Evolutionary conservation across 176 grass and related monocot species (phyloP).

Genomic region (Phoenix dactylifera): DNA sequence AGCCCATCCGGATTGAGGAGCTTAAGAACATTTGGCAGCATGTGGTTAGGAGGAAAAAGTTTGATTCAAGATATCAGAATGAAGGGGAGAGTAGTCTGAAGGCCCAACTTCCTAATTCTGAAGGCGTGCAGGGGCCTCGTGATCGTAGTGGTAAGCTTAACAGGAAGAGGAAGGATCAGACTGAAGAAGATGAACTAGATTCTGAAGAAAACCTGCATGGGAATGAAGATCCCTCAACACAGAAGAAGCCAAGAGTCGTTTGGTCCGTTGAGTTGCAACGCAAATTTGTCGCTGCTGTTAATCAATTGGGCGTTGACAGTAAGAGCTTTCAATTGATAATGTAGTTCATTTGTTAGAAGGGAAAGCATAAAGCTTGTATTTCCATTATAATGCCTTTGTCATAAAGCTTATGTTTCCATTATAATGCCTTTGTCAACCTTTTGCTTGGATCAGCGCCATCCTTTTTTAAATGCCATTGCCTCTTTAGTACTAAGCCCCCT

Average conservation of each 20-base stretch:
- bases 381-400: too few species aligned
- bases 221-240: background rate
- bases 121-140: background rate
- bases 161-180: slow-evolving; percentile 27
- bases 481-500: background rate
- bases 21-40: slow-evolving; percentile 55
- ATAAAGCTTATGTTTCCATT: too few species aligned
- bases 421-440: too few species aligned
- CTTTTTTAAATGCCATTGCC: background rate
- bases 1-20: slow-evolving; percentile 34
- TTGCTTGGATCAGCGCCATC: background rate
- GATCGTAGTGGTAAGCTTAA: slow-evolving; percentile 10
- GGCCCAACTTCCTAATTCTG: slow-evolving; percentile 10
- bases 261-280: slow-evolving; percentile 44
- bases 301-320: slow-evolving; percentile 49
- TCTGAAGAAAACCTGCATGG: slow-evolving; percentile 16
- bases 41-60: slow-evolving; percentile 21
- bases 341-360: background rate
- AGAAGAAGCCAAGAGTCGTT: slow-evolving; percentile 37
- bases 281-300: slow-evolving; percentile 40
- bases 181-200: slow-evolving; percentile 3
- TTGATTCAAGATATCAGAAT: background rate
- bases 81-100: slow-evolving; percentile 30
- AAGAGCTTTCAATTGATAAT: slow-evolving; percentile 6
- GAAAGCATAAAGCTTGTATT: too few species aligned